Base-by-base conservation (phyloP, 169 alveolate genomes). In the Hepatocystis sp. region DNA sequence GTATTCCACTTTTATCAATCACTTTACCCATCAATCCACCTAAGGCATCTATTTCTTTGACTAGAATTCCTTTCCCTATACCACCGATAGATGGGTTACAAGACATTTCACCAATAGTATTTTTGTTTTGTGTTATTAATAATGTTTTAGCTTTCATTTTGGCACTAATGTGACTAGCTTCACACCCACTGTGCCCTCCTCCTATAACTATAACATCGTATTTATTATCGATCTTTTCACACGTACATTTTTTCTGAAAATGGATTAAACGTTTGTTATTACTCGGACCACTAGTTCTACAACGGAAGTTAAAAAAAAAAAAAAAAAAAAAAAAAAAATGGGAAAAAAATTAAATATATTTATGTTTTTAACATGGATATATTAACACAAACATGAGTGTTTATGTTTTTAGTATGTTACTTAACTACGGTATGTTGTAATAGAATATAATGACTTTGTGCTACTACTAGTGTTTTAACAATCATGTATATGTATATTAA, bases 141-240 rank as follows among this genome's bases (percentile, higher is more conserved):
- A 94, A 34, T 1, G 98, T 95, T 39, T 94, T 85, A 0, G 97
- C 98, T 3, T 97, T 97, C 10, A 93, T 66, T 34, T 97, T 94
- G 34, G 98, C 96, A 13, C 98, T 67, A 7, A 97, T 98, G 32
- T 91, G 85, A 5, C 98, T 98, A 8, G 99, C 98, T 84, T 96
- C 99, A 66, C 96, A 90, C 17, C 99, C 99, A 4, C 97, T 94
- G 68, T 96, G 99, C 15, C 99, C 99, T 3, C 98, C 99, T 8
- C 99, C 99, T 17, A 96, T 91, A n/a, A 96, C 97, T 13, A 94
- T 76, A 46, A 96, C 98, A 65, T 92, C 95, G 53, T 63, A 91
- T 19, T 53, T 53, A 39, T 65, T 84, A 28, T 36, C 71, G 10
- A 65, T 17, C 10, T 39, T 13, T 8, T 56, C 30, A 17, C 84